Evolutionary conservation across 345 rosid genomes (phyloP).

Genomic region (Eucalyptus brandiana): DNA sequence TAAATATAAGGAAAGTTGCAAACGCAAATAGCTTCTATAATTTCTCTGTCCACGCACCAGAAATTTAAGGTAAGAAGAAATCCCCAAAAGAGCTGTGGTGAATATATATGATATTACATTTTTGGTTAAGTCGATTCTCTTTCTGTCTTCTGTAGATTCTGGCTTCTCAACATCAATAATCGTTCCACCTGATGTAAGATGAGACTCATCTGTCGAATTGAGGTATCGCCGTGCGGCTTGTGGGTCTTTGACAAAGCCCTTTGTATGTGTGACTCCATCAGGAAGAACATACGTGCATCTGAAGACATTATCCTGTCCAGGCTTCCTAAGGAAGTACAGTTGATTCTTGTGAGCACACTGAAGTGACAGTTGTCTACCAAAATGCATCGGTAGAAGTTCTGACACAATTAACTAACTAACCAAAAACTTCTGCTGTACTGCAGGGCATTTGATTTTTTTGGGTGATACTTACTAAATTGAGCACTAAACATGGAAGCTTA

Average conservation of each 20-base stretch:
- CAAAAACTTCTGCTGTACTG: background rate
- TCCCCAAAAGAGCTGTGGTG: background rate
- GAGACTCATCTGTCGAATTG: slow-evolving; percentile 2
- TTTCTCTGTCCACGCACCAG: background rate
- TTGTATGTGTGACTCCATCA: slow-evolving; percentile 66
- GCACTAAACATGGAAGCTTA: background rate
- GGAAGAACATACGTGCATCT: slow-evolving; percentile 81
- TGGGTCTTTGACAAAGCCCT: slow-evolving; percentile 75
- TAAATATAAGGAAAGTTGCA: background rate
- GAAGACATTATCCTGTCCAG: slow-evolving; percentile 43
- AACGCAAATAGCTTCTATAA: background rate
- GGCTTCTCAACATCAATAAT: slow-evolving; percentile 7
- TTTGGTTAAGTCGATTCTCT: slow-evolving; percentile 50
- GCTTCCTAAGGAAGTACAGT: slow-evolving; percentile 18
- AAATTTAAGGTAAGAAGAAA: background rate
- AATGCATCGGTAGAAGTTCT: background rate
- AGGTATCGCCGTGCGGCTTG: slow-evolving; percentile 46
- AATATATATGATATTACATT: slow-evolving; percentile 22
- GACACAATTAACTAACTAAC: background rate
- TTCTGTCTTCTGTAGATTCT: slow-evolving; percentile 30
- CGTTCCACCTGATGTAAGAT: background rate
- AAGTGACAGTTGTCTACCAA: background rate
- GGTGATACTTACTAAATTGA: background rate
- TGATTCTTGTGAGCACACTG: background rate
- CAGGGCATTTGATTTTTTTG: background rate